Percentiles rank a stretch among this genome's conserved stretches.
Evolutionary conservation across 352 stramenopile species (phyloP).

Genomic region (Phytopythium kandeliae): DNA sequence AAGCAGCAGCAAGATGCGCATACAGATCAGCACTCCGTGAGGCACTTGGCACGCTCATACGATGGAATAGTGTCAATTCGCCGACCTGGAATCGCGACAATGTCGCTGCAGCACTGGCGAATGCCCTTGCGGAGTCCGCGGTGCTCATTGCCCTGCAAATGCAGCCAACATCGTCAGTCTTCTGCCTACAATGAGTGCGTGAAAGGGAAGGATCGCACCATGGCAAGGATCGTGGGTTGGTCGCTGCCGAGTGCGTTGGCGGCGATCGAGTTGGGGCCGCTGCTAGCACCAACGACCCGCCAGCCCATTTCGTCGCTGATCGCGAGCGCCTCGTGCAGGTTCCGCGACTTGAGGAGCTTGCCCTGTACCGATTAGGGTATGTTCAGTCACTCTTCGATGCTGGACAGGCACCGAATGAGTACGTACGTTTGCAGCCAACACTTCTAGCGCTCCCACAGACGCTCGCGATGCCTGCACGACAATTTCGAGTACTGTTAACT

Average conservation of each 20-base stretch:
- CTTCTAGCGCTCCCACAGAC: conserved; percentile 68
- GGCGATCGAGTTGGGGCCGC: conserved; percentile 62
- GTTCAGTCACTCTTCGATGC: not conserved
- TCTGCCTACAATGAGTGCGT: not conserved
- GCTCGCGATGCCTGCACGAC: conserved; percentile 44
- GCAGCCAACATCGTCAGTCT: not conserved
- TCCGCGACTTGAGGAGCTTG: conserved; percentile 58
- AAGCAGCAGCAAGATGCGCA: not conserved
- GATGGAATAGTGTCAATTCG: no score
- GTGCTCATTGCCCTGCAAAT: conserved; percentile 66
- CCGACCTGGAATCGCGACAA: conserved; percentile 66
- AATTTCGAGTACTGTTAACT: not conserved
- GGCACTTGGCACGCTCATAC: not conserved
- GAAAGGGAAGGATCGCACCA: conserved; percentile 48
- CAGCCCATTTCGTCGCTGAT: conserved; percentile 62
- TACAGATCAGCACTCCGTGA: not conserved
- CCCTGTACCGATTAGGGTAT: conserved; percentile 16
- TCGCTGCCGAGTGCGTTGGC: conserved; percentile 38
- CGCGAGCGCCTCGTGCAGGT: conserved; percentile 65
- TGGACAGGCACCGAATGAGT: not conserved
- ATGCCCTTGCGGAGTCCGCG: conserved; percentile 68
- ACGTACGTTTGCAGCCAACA: conserved; percentile 67
- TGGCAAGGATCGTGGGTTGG: conserved; percentile 73
- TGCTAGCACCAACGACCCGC: conserved; percentile 67
- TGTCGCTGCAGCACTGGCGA: conserved; percentile 62